Evolutionary conservation across 768 basidiomycete species (phyloP), one percentile per base, ranked within the genome.

Genomic region (Lactarius quietus): DNA sequence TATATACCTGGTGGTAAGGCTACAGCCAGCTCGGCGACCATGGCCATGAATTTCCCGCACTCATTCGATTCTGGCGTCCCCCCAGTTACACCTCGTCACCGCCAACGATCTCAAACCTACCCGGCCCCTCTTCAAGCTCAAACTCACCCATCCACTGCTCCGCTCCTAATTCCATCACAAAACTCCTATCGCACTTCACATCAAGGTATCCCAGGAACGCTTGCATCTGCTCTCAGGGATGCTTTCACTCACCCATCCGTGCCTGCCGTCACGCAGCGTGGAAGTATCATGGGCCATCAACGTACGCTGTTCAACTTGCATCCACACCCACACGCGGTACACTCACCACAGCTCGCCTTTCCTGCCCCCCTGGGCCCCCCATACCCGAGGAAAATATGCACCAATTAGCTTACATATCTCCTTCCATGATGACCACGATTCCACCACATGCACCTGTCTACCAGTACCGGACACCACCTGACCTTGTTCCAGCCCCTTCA

Each of bases 371-470:
- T 43, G 17, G 66, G 68, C 14, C 10, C 55, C 3, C 52, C 57
- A 39, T 57, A n/a, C 58, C 23, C 35, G 66, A 65, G 39, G 20
- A 52, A 56, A 57, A 55, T 35, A 29, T 60, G 20, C 63, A 38
- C 3, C 67, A 67, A 65, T 68, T 73, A 61, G 62, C 67, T 17
- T 70, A 71, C 57, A 57, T 67, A 15, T 58, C 72, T 51, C 63
- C 70, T 17, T 66, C 72, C 2, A 76, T 64, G 74, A 73, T 72
- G 61, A 73, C 80, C 55, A 76, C 82, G 72, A 72, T 80, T 59
- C 73, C 69, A 43, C 65, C 71, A 57, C 76, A 75, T 39, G 70
- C 74, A 4, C 76, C 80, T 9, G 73, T 81, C 28, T 81, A 78
- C 65, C 58, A 69, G n/a, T 81, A 76, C 68, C 78, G 74, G 53